Percentiles rank a stretch among this genome's conserved stretches.
These are phyloP conservation scores for Populus trichocarpa DNA, from an alignment of 441 rosid species.

Conservation along the genomic window DNA sequence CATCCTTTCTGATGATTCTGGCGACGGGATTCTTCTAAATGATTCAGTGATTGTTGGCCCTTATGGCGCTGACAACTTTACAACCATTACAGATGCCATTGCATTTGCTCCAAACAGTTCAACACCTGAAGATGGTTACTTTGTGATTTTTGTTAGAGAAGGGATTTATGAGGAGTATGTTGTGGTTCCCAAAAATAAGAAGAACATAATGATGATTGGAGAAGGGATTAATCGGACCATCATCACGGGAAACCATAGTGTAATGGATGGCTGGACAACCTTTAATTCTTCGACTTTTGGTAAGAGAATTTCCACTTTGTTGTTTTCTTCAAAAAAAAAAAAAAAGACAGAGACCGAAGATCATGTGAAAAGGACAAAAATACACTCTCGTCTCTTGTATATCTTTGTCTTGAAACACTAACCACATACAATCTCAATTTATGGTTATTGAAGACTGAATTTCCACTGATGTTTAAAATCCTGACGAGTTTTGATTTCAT, in stretches of 20 bases:
- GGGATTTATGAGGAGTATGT: slow-evolving; percentile 61
- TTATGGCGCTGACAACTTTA: slow-evolving; percentile 42
- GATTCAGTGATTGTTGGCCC: slow-evolving; percentile 46
- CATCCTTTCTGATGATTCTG: slow-evolving; percentile 27
- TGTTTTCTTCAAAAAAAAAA: no score
- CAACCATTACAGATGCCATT: slow-evolving; percentile 48
- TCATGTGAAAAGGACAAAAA: no score
- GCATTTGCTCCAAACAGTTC: slow-evolving; percentile 47
- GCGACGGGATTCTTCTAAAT: slow-evolving; percentile 38
- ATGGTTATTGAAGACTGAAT: not conserved
- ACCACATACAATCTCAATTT: not conserved
- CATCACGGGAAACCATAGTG: slow-evolving; percentile 60
- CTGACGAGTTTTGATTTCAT: not conserved
- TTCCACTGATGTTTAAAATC: not conserved
- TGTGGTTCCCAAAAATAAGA: slow-evolving; percentile 39
- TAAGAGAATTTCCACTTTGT: not conserved
- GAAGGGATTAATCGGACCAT: slow-evolving; percentile 66
- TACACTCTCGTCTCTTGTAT: not conserved
- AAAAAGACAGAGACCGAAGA: no score
- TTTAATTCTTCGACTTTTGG: slow-evolving; percentile 63
- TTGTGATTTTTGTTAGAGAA: slow-evolving; percentile 55
- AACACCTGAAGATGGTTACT: slow-evolving; percentile 55
- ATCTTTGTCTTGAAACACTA: not conserved
- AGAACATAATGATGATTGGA: slow-evolving; percentile 56
- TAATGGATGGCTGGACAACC: slow-evolving; percentile 67